These are phyloP conservation scores for Ceriops decandra DNA, from an alignment of 345 rosid species.

Conservation along the genomic window DNA sequence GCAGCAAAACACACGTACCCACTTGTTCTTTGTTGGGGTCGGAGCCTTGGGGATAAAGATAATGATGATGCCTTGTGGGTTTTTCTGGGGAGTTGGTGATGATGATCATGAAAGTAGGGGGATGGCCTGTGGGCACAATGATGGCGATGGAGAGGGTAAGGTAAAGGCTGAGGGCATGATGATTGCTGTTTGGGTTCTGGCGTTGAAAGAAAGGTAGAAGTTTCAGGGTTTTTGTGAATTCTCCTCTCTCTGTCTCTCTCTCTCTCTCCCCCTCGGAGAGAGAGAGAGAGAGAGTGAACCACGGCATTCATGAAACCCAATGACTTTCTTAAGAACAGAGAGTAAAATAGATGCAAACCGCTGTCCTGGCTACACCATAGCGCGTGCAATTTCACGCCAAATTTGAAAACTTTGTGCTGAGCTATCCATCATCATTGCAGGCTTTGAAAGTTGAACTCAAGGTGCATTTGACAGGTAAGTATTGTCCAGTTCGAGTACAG, in stretches of 20 bases:
- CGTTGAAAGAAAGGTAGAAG: slow-evolving; percentile 19
- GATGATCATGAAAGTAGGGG: slow-evolving; percentile 4
- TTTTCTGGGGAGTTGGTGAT: slow-evolving; percentile 6
- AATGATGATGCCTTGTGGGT: slow-evolving; percentile 9
- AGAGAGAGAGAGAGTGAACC: too few relatives aligned
- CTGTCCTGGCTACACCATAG: too few relatives aligned
- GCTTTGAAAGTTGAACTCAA: too few relatives aligned
- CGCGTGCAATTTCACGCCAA: too few relatives aligned
- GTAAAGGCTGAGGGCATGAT: slow-evolving; percentile 19
- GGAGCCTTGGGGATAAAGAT: neutral
- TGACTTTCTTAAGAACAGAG: neutral
- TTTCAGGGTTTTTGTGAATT: slow-evolving; percentile 5
- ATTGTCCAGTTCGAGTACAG: too few relatives aligned
- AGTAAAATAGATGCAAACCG: too few relatives aligned
- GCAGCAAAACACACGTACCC: too few relatives aligned
- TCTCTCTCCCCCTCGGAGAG: neutral
- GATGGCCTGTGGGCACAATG: slow-evolving; percentile 25
- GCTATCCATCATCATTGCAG: too few relatives aligned
- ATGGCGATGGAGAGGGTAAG: slow-evolving; percentile 27
- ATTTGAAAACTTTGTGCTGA: too few relatives aligned
- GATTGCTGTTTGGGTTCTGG: slow-evolving; percentile 27
- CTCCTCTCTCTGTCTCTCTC: neutral
- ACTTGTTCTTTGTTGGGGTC: neutral
- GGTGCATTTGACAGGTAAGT: too few relatives aligned
- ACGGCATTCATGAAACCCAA: slow-evolving; percentile 6